Base-by-base conservation (phyloP, 2,329 filamentous ascomycete species). In the Calonectria pauciramosa region DNA sequence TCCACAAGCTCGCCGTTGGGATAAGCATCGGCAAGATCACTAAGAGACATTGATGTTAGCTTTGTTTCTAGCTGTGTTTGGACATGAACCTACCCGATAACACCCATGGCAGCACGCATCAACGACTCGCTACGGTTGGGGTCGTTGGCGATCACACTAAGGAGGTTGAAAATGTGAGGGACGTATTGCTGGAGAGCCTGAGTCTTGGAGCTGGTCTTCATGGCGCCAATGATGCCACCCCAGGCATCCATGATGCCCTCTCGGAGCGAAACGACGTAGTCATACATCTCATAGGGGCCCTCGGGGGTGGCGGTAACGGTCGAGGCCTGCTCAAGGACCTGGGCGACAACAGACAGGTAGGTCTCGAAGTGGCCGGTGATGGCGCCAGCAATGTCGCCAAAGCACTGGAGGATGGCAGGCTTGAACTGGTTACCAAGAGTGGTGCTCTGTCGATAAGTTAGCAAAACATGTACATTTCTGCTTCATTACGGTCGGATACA, bases 171-270 rank as follows among this genome's bases (percentile, higher is more conserved):
- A 82, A 99, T 96, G 10, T 93, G 92, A 79, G 94, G 91, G 26
- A 99, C 92, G 80, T 95, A 98, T 74, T 92, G 94, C 81, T 93
- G 91, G 36, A 98, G 90, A 51, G 92, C 87, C 84, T 91, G 88
- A 73, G 93, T 93, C 89, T 96, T 96, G 82, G 88, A 89, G 82
- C 93, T 95, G 67, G 90, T 87, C 89, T 97, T 98, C 94, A 99
- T 96, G 68, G 97, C 96, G 84, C 96, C 93, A 83, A 99, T 96
- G 79, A 98, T 97, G 79, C 97, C 97, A 82, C 96, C 96, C 96
- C 97, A 99, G 41, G 97, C 97, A 89, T 99, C 97, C 94, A 99
- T 98, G 79, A 99, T 99, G 80, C 96, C 97, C 84, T 99, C 97
- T 69, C 97, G 94, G 64, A 99, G 91, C 26, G 96, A 98, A 77